These are phyloP conservation scores for Smittium culicis DNA, from an alignment of 371 early-diverging fungal species.

Conservation along the genomic window DNA sequence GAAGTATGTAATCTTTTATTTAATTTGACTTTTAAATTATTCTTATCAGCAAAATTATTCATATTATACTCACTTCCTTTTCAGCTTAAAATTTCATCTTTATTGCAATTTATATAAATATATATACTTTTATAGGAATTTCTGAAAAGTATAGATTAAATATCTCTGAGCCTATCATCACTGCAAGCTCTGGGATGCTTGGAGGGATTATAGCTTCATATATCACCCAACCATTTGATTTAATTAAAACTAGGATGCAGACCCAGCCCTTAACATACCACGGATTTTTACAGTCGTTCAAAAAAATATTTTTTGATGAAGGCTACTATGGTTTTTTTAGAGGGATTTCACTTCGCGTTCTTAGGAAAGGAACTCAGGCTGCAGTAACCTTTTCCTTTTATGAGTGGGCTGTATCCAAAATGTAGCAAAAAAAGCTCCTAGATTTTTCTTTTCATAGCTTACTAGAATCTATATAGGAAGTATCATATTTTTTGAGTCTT, in stretches of 20 bases:
- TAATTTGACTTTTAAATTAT: neutral
- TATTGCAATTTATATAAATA: neutral
- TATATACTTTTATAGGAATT: neutral
- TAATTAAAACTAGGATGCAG: conserved; percentile 87
- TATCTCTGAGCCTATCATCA: conserved; percentile 20
- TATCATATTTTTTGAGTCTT: no score
- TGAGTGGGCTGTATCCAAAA: conserved; percentile 51
- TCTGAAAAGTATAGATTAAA: conserved; percentile 17
- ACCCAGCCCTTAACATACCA: conserved; percentile 58
- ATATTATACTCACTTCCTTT: neutral
- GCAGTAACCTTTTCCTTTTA: conserved; percentile 90
- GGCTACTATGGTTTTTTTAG: conserved; percentile 64
- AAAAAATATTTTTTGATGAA: conserved; percentile 55
- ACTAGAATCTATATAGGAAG: no score
- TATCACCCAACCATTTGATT: conserved; percentile 85
- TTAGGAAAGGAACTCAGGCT: conserved; percentile 75
- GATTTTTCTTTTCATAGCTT: neutral
- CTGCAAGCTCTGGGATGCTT: conserved; percentile 45
- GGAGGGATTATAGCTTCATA: conserved; percentile 59
- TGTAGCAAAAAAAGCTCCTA: conserved; percentile 9
- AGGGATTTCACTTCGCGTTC: conserved; percentile 67
- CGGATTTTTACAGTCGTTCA: conserved; percentile 43
- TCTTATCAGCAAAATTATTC: no score
- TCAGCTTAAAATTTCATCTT: neutral
- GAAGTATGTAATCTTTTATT: neutral